These are phyloP conservation scores for Rubia peregrina DNA, from an alignment of 305 asterid genomes.

Conservation along the genomic window DNA sequence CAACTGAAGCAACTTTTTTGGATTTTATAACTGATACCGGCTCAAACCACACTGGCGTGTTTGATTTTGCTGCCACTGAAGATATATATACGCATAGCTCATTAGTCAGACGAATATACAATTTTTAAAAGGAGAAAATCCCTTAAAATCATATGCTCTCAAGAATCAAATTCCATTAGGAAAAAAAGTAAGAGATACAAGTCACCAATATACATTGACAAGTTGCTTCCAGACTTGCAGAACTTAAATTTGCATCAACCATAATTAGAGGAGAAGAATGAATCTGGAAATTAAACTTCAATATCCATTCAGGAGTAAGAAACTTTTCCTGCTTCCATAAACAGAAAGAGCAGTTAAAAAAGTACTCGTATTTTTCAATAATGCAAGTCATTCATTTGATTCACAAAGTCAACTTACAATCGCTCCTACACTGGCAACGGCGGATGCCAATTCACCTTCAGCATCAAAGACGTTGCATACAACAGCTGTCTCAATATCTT, in stretches of 20 bases:
- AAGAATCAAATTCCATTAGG: not conserved
- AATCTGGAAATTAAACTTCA: constrained; percentile 47
- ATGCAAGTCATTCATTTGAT: constrained; percentile 3
- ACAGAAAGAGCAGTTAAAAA: not conserved
- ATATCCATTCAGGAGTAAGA: constrained; percentile 75
- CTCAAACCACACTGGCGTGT: constrained; percentile 80
- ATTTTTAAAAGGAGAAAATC: constrained; percentile 2
- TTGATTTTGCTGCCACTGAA: constrained; percentile 71
- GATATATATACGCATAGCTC: constrained; percentile 17
- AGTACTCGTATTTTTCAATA: not conserved
- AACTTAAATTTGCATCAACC: constrained; percentile 83
- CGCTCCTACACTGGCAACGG: constrained; percentile 75
- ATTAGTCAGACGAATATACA: constrained; percentile 13
- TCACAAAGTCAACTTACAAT: constrained; percentile 42
- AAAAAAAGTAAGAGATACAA: constrained; percentile 1
- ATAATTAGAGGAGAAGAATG: constrained; percentile 59
- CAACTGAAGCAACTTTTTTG: constrained; percentile 63
- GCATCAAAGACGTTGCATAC: constrained; percentile 73
- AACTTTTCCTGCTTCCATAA: constrained; percentile 58
- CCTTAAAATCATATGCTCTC: not conserved
- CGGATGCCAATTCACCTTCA: constrained; percentile 84
- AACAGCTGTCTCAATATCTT: constrained; percentile 58
- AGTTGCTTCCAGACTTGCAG: constrained; percentile 55
- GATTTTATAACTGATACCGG: constrained; percentile 92
- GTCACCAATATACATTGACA: constrained; percentile 43